Conservation (phyloP, 2,329 filamentous ascomycete species). For the Alternaria gaisen region DNA sequence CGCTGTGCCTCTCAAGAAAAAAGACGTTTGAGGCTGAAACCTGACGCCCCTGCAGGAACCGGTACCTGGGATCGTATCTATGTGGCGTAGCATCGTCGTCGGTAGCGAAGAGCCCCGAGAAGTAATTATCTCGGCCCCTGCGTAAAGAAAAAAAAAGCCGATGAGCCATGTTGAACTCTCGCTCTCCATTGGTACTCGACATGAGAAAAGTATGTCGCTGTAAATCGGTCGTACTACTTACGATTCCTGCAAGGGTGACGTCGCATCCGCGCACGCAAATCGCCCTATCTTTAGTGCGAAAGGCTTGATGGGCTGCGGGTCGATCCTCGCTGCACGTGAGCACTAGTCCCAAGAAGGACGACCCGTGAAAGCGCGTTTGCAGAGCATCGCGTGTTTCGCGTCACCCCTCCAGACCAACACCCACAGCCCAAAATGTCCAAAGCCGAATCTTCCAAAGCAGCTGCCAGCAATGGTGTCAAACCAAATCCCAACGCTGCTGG, state of each 20-base stretch:
- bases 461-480: slow-evolving; percentile 54
- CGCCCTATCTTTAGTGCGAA: slow-evolving; percentile 7
- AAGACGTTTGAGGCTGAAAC: slow-evolving; percentile 21
- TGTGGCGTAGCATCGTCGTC: not conserved
- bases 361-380: slow-evolving; percentile 34
- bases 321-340: slow-evolving; percentile 25
- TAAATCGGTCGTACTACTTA: not conserved
- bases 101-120: not conserved
- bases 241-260: not conserved
- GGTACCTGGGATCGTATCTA: not conserved
- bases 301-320: not conserved
- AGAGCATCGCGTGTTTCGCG: slow-evolving; percentile 32
- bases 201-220: not conserved
- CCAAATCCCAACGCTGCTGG: slow-evolving; percentile 52
- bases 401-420: slow-evolving; percentile 29
- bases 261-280: not conserved
- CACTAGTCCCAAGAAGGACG: slow-evolving; percentile 12
- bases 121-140: not conserved
- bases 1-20: not conserved
- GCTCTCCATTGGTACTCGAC: too few relatives aligned
- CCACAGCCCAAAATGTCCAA: slow-evolving; percentile 52
- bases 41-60: not conserved
- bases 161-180: not conserved
- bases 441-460: slow-evolving; percentile 61
- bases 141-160: not conserved